Conservation (phyloP, 495 filamentous ascomycete species). For the Trichocladium uniseriatum region DNA sequence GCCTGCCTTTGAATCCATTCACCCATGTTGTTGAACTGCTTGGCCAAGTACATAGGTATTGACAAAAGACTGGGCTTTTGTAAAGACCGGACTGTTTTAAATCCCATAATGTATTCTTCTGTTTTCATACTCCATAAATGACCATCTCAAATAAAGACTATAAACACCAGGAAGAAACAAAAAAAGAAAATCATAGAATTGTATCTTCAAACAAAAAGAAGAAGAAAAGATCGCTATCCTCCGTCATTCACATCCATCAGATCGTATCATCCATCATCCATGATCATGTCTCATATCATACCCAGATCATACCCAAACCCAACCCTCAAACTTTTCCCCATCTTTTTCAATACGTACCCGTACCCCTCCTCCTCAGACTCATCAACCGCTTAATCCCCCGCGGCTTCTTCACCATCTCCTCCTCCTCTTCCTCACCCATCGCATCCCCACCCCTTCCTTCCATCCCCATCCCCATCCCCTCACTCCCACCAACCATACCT, state of each 20-base stretch:
- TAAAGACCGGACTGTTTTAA: too few relatives aligned
- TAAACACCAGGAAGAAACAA: background rate
- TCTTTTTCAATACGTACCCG: background rate
- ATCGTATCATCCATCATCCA: background rate
- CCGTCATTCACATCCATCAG: background rate
- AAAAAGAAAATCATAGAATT: background rate
- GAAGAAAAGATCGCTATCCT: background rate
- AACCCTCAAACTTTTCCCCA: background rate
- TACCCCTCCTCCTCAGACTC: conserved; percentile 9
- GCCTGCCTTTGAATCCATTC: too few relatives aligned
- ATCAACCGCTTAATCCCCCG: conserved; percentile 14
- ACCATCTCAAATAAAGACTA: too few relatives aligned
- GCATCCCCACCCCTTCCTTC: background rate
- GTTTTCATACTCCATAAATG: too few relatives aligned
- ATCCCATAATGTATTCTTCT: too few relatives aligned
- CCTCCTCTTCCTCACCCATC: background rate
- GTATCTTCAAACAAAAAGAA: background rate
- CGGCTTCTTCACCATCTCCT: conserved; percentile 8
- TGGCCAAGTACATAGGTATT: too few relatives aligned
- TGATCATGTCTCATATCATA: background rate
- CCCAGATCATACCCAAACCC: background rate
- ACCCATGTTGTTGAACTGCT: too few relatives aligned
- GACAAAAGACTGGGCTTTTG: too few relatives aligned
- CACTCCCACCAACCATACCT: conserved; percentile 1
- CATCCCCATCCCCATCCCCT: background rate